Percentiles rank a stretch among this genome's conserved stretches.
phyloP scores from a whole-genome alignment of 108 stramenopile species.

The Fragilariopsis cylindrus region DNA sequence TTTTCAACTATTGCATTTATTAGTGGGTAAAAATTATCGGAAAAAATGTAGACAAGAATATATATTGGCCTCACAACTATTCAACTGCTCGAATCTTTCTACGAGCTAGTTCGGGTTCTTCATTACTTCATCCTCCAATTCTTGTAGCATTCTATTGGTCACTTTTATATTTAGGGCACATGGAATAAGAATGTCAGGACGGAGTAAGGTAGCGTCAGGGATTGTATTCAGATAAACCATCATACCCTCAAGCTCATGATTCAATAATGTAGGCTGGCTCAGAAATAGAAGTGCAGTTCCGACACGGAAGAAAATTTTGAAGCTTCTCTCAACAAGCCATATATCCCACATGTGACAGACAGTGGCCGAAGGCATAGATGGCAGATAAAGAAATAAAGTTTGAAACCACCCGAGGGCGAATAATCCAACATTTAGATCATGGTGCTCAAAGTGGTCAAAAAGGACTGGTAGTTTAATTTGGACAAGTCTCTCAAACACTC shows the following conservation, averaged over 20 bases:
- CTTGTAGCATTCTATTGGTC: conserved; percentile 80
- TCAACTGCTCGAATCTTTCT: too few species aligned
- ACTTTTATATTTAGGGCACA: conserved; percentile 91
- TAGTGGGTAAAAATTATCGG: too few species aligned
- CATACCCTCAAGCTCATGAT: conserved; percentile 90
- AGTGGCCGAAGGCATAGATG: conserved; percentile 90
- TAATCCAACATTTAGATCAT: conserved; percentile 85
- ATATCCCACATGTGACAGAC: conserved; percentile 94
- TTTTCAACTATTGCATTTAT: too few species aligned
- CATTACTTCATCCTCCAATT: conserved; percentile 66
- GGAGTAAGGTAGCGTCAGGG: conserved; percentile 87
- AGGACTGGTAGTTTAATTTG: conserved; percentile 84
- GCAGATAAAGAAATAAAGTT: conserved; percentile 85
- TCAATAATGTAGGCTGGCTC: conserved; percentile 84
- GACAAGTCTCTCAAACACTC: conserved; percentile 82
- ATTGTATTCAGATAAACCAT: conserved; percentile 92
- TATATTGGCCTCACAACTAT: too few species aligned
- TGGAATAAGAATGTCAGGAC: conserved; percentile 84
- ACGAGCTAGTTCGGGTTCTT: conserved; percentile 1
- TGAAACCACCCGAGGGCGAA: conserved; percentile 93
- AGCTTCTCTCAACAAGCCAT: conserved; percentile 88
- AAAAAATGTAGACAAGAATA: too few species aligned
- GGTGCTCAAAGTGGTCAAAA: conserved; percentile 90
- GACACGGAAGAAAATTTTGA: conserved; percentile 91
- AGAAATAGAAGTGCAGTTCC: conserved; percentile 88